A percentile compares a stretch with the other conserved stretches of the same genome.
phyloP scores from a whole-genome alignment of 208 protist genomes.

The Trypanosoma scelopori region DNA sequence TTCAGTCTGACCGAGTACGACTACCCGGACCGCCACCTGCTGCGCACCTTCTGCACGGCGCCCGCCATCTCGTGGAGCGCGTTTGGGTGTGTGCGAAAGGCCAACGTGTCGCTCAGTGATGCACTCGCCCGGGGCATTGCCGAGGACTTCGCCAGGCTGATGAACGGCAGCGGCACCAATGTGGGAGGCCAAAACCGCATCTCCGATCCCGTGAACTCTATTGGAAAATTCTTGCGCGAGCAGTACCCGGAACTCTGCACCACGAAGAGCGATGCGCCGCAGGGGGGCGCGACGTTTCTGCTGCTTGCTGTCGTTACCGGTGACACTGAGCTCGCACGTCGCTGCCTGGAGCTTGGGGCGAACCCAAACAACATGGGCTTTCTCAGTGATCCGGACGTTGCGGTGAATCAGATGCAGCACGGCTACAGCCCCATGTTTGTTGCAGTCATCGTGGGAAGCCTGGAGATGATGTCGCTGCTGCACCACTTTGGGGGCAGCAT shows the following conservation, averaged over 20 bases:
- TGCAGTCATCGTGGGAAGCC: constrained; percentile 69
- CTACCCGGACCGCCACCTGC: constrained; percentile 34
- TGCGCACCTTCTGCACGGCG: constrained; percentile 76
- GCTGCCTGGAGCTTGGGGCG: constrained; percentile 75
- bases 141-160: constrained; percentile 66
- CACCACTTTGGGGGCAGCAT: constrained; percentile 66
- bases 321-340: constrained; percentile 54
- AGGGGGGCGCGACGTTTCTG: constrained; percentile 74
- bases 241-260: constrained; percentile 60
- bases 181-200: constrained; percentile 43
- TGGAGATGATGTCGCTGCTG: constrained; percentile 71
- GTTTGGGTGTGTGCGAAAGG: constrained; percentile 67
- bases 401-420: constrained; percentile 80
- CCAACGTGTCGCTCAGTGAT: constrained; percentile 50
- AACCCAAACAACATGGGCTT: constrained; percentile 88
- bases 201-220: constrained; percentile 64
- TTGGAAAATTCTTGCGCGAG: constrained; percentile 73
- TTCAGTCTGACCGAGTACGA: constrained; percentile 36
- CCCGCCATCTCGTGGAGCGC: constrained; percentile 72
- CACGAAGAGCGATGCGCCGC: constrained; percentile 31
- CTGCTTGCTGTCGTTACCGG: constrained; percentile 78
- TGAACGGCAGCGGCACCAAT: constrained; percentile 15
- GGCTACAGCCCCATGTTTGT: constrained; percentile 89
- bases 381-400: constrained; percentile 56
- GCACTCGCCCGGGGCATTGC: constrained; percentile 60